Conservation (phyloP, 306 rosid genomes). For the Cucumis cinereus region DNA sequence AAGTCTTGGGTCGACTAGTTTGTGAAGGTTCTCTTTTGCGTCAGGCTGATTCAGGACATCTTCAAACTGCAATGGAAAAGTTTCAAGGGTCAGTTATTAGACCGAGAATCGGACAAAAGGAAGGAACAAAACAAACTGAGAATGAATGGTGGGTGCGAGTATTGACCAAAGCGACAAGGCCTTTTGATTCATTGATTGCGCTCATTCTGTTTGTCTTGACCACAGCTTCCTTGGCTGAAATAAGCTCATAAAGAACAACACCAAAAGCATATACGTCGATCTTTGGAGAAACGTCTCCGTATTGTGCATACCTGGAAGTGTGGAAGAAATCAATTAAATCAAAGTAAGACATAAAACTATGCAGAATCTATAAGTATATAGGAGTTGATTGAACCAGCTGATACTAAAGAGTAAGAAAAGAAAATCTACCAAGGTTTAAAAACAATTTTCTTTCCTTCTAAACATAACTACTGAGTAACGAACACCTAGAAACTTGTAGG, state of each 20-base stretch:
- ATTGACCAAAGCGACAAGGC: constrained; percentile 63
- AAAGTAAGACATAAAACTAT: not conserved
- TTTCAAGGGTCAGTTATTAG: not conserved
- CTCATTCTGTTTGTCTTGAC: constrained; percentile 19
- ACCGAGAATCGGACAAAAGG: not conserved
- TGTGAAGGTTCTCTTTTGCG: constrained; percentile 37
- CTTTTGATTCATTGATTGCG: constrained; percentile 43
- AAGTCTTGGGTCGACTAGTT: constrained; percentile 62
- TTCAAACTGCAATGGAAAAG: constrained; percentile 44
- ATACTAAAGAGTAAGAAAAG: not conserved
- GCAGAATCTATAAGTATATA: not conserved
- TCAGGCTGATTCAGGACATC: constrained; percentile 43
- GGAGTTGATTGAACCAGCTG: not conserved
- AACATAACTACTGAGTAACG: not conserved
- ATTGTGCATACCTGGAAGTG: constrained; percentile 62
- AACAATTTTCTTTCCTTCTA: not conserved
- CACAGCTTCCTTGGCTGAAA: constrained; percentile 81
- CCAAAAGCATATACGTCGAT: constrained; percentile 84
- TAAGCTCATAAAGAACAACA: constrained; percentile 80
- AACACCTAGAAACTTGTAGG: not conserved
- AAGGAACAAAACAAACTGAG: not conserved
- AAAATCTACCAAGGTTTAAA: not conserved
- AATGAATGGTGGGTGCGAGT: constrained; percentile 1
- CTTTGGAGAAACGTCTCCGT: constrained; percentile 73
- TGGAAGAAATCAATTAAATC: constrained; percentile 7